Evolutionary conservation across 441 rosid species (phyloP), one percentile per base, ranked within the genome.

Genomic region (Gossypium gossypioides): DNA sequence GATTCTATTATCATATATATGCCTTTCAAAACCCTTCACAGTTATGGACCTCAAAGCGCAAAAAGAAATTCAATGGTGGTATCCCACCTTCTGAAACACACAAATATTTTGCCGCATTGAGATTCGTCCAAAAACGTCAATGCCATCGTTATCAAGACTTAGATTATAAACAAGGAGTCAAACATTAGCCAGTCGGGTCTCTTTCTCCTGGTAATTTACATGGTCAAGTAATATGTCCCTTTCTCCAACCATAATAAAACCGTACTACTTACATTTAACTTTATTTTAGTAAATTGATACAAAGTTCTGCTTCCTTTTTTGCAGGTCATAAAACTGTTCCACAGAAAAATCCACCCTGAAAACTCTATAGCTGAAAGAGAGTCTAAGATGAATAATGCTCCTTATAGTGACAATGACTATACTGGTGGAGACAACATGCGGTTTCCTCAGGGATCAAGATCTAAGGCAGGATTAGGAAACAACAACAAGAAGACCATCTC

Each of bases 321-420:
- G 89, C 85, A 93, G 98, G 84, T 89, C 72, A 83, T 75, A 46
- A 86, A 84, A 79, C 84, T 86, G 80, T 84, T 90, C 80, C 85
- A 86, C 68, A 82, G 85, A 71, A 91, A 93, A 83, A 84, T 93
- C 40, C 88, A 91, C 80, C 98, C 97, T 27, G 93, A 87, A 81
- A 83, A 75, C 65, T 75, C 88, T 18, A 67, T 9, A 59, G 79
- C 74, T 61, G 78, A 76, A 75, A 82, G 72, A 73, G 84, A 71
- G 70, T 40, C 72, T 42, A 68, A 40, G 75, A 81, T 50, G 48
- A 80, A 56, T 62, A 68, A 55, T 44, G 52, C 62, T 74, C 74
- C 61, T 60, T 59, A 48, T 67, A 57, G 74, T 64, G 59, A 75
- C 56, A 80, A 46, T 76, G 72, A 15, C 25, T 27, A 74, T 44